These are phyloP conservation scores for Colletotrichum neosansevieriae DNA, from an alignment of 2,329 filamentous ascomycete genomes.

Conservation along the genomic window DNA sequence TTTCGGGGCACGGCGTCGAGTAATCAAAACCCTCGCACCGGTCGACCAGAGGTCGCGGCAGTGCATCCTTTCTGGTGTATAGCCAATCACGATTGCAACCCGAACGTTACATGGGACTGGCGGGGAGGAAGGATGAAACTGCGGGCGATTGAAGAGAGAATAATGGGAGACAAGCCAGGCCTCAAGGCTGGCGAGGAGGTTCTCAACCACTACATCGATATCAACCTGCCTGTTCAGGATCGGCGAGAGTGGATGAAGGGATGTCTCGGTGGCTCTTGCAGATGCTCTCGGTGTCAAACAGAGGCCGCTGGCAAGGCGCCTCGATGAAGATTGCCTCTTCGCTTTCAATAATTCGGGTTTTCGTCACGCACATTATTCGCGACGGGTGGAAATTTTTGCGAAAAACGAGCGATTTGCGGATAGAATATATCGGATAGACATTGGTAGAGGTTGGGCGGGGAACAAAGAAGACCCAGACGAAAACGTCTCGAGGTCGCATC, in stretches of 20 bases:
- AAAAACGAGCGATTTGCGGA: conserved; percentile 29
- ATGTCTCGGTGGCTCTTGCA: conserved; percentile 88
- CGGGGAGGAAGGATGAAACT: conserved; percentile 80
- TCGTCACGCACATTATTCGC: not conserved
- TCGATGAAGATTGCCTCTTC: conserved; percentile 1
- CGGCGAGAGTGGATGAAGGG: conserved; percentile 90
- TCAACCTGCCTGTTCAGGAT: conserved; percentile 80
- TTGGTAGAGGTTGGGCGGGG: conserved; percentile 1
- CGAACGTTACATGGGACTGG: conserved; percentile 95
- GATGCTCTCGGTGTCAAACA: conserved; percentile 83
- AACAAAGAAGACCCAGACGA: conserved; percentile 15
- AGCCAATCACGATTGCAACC: conserved; percentile 95
- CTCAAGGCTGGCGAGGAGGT: conserved; percentile 87
- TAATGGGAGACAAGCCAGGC: conserved; percentile 65
- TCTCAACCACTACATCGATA: conserved; percentile 94
- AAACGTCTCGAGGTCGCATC: conserved; percentile 16
- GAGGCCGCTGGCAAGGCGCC: conserved; percentile 62
- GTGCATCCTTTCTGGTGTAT: conserved; percentile 97
- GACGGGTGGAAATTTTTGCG: conserved; percentile 4
- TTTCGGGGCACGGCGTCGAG: conserved; percentile 94
- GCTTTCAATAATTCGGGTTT: not conserved
- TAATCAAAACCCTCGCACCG: conserved; percentile 79
- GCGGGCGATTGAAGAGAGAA: conserved; percentile 69
- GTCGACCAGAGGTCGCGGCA: conserved; percentile 89
- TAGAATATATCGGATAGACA: conserved; percentile 27